These are phyloP conservation scores for Tetraselmis striata DNA, from an alignment of 139 green algal species.

Conservation along the genomic window DNA sequence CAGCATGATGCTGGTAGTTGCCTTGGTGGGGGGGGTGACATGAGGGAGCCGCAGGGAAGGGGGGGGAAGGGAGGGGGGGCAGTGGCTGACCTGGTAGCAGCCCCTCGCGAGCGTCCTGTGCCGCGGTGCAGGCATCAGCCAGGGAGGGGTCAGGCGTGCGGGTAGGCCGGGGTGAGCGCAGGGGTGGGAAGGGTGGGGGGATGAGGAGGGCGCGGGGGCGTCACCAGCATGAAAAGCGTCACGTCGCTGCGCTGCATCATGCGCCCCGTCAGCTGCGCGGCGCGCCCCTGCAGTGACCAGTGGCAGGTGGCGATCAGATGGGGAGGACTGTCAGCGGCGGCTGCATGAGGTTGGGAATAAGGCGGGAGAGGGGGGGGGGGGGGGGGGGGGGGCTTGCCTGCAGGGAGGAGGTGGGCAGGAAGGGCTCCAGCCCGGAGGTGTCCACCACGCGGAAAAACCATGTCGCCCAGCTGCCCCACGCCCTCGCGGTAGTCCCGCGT, in stretches of 20 bases:
- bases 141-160: too few relatives aligned
- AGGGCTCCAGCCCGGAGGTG: slow-evolving; percentile 83
- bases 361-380: neutral
- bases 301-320: neutral
- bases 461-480: slow-evolving; percentile 62
- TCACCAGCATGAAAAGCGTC: slow-evolving; percentile 65
- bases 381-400: slow-evolving; percentile 3
- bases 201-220: neutral
- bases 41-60: too few relatives aligned
- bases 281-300: slow-evolving; percentile 39
- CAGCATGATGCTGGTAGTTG: too few relatives aligned
- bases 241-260: slow-evolving; percentile 50
- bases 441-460: slow-evolving; percentile 78
- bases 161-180: neutral
- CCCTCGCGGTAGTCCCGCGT: slow-evolving; percentile 86
- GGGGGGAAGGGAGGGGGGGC: neutral
- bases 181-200: too few relatives aligned
- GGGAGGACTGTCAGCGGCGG: too few relatives aligned
- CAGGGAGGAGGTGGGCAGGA: slow-evolving; percentile 31
- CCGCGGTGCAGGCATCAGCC: too few relatives aligned
- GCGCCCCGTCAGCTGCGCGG: slow-evolving; percentile 43
- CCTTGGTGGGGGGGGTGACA: too few relatives aligned
- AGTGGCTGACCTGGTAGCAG: neutral
- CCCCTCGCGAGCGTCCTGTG: neutral
- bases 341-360: too few relatives aligned